These are phyloP conservation scores for Trichophyton benhamiae DNA, from an alignment of 2,329 filamentous ascomycete species.

Conservation along the genomic window DNA sequence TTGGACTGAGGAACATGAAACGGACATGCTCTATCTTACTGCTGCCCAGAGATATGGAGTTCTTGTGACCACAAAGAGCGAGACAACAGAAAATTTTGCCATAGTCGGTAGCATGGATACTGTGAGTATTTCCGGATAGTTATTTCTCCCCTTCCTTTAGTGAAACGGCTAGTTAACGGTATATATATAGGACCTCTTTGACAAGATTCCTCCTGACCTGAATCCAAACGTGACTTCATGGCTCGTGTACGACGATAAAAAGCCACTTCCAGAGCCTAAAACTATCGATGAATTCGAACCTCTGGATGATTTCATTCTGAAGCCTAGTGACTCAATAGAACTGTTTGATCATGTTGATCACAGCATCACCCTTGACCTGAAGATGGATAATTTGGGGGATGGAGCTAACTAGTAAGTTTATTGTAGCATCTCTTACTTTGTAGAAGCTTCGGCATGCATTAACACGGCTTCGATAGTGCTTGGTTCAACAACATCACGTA, in stretches of 20 bases:
- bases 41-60: slow-evolving; percentile 10
- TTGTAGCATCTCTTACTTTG: neutral
- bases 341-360: slow-evolving; percentile 12
- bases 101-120: slow-evolving; percentile 25
- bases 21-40: slow-evolving; percentile 10
- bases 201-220: slow-evolving; percentile 4
- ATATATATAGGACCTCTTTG: slow-evolving; percentile 6
- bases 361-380: slow-evolving; percentile 24
- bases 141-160: neutral
- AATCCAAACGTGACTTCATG: slow-evolving; percentile 27
- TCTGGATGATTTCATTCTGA: slow-evolving; percentile 31
- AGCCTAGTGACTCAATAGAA: slow-evolving; percentile 7
- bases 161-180: neutral
- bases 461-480: slow-evolving; percentile 1
- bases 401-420: slow-evolving; percentile 11
- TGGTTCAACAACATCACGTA: slow-evolving; percentile 12
- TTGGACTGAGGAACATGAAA: slow-evolving; percentile 15
- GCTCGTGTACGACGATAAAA: slow-evolving; percentile 15
- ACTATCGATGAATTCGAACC: slow-evolving; percentile 3
- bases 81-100: slow-evolving; percentile 8
- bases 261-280: slow-evolving; percentile 7
- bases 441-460: neutral
- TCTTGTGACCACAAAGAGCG: slow-evolving; percentile 9
- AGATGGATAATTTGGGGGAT: slow-evolving; percentile 42
- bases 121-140: neutral